A percentile compares a stretch with the other conserved stretches of the same genome.
phyloP scores from a whole-genome alignment of 345 rosid species.

The Citrus inodora region DNA sequence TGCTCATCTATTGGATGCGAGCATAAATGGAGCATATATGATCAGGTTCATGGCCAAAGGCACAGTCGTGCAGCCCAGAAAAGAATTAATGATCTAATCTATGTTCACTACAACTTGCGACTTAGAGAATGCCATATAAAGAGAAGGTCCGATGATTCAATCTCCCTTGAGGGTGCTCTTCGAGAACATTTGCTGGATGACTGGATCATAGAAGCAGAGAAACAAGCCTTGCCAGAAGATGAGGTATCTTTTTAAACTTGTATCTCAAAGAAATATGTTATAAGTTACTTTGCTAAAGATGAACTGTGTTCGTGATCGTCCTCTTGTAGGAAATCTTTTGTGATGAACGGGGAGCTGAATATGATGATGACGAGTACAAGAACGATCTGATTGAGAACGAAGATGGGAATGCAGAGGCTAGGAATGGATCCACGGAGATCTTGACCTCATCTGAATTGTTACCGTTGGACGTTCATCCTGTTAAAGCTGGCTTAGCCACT shows the following conservation, averaged over 20 bases:
- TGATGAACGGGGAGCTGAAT: constrained; percentile 19
- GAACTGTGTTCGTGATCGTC: not conserved
- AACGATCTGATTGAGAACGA: constrained; percentile 17
- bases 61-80: constrained; percentile 26
- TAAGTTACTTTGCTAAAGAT: not conserved
- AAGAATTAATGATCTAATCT: constrained; percentile 23
- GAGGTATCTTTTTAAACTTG: constrained; percentile 16
- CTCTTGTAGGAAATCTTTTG: constrained; percentile 16
- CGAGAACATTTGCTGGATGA: constrained; percentile 20
- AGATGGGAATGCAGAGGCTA: constrained; percentile 14
- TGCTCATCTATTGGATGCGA: constrained; percentile 27
- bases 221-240: constrained; percentile 22
- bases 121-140: constrained; percentile 31
- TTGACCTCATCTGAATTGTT: constrained; percentile 14
- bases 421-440: constrained; percentile 16
- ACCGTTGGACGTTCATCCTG: constrained; percentile 14
- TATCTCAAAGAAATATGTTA: not conserved
- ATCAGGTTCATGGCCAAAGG: constrained; percentile 20
- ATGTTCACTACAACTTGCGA: constrained; percentile 35
- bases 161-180: constrained; percentile 21
- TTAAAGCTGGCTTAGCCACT: constrained; percentile 10
- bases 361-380: constrained; percentile 9
- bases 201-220: constrained; percentile 29
- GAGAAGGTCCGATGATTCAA: constrained; percentile 16
- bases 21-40: constrained; percentile 33